Base-by-base conservation (phyloP, 148 eudicot species). In the Chenopodium formosanum region DNA sequence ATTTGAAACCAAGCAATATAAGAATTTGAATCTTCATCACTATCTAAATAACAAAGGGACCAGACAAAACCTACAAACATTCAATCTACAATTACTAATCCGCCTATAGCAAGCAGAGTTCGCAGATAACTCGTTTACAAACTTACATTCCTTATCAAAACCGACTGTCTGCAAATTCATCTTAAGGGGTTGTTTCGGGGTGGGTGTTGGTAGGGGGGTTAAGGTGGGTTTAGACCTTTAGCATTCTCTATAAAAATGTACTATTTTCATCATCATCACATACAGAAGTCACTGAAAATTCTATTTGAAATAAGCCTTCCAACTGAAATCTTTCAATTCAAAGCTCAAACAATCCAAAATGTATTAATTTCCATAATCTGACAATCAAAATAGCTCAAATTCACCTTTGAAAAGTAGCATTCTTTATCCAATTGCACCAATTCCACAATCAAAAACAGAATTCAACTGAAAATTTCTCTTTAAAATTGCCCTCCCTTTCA, bases 261-360 rank as follows among this genome's bases (percentile, higher is more conserved):
- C 25, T 10, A 19, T 4, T 31, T 34, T 34, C 40, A 5, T 37
- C 29, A 40, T 22, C 73, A 82, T 48, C 22, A 69, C 64, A 71
- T 60, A 47, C 83, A 70, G 17, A 66, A 81, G 13, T 76, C 69
- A 75, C 19, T 34, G 47, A 63, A 75, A 81, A 52, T 19, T 14
- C 70, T n/a, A 29, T 20, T 2, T 6, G 29, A 22, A 50, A 52
- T 52, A 25, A 69, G 27, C 62, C 48, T 47, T 77, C 80, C 67
- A 13, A 68, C 46, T 74, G 67, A 67, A 62, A 62, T 16, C 73
- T 67, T 66, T 58, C 29, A 67, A 56, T 56, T 56, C 53, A 50
- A 50, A 50, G 16, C 2, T 50, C 53, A 10, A 12, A 48, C 52
- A 47, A 53, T 40, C 44, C 44, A 4, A 34, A 34, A 34, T 34